These are phyloP conservation scores for Fusarium nurragi DNA, from an alignment of 2,329 filamentous ascomycete genomes.

Conservation along the genomic window DNA sequence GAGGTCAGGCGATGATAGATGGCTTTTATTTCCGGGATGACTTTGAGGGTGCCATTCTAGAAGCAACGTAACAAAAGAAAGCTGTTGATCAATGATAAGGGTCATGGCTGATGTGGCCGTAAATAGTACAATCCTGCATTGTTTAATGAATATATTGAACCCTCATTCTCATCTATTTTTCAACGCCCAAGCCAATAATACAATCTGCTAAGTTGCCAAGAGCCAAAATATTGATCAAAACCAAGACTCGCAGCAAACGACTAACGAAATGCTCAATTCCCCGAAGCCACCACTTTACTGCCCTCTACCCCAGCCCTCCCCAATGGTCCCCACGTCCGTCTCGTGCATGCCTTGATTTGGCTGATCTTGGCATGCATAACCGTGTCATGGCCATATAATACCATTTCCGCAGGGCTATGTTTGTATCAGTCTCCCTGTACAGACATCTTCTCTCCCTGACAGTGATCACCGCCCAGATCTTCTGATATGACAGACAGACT, in stretches of 20 bases:
- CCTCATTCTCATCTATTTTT: not conserved
- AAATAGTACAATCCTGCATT: not conserved
- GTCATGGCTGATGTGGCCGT: not conserved
- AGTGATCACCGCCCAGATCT: constrained; percentile 3
- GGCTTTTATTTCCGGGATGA: not conserved
- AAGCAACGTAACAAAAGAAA: not conserved
- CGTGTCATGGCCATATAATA: not conserved
- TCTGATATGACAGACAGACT: not conserved
- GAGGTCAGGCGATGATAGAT: constrained; percentile 24
- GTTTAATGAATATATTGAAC: not conserved
- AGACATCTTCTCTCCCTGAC: not conserved
- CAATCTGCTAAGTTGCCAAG: not conserved
- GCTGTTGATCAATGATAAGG: not conserved
- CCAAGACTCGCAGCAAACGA: not conserved
- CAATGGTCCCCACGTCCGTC: not conserved
- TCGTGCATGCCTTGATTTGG: constrained; percentile 7
- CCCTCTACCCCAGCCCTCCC: not conserved
- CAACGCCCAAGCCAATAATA: not conserved
- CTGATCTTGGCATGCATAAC: constrained; percentile 5
- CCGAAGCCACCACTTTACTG: not conserved
- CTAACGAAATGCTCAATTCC: no score
- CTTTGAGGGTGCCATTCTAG: not conserved
- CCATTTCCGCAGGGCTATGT: not conserved
- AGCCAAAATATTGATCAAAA: not conserved
- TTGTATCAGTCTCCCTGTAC: not conserved